These are phyloP conservation scores for Coemansia sp. DNA, from an alignment of 192 early-diverging fungal genomes.

Conservation along the genomic window DNA sequence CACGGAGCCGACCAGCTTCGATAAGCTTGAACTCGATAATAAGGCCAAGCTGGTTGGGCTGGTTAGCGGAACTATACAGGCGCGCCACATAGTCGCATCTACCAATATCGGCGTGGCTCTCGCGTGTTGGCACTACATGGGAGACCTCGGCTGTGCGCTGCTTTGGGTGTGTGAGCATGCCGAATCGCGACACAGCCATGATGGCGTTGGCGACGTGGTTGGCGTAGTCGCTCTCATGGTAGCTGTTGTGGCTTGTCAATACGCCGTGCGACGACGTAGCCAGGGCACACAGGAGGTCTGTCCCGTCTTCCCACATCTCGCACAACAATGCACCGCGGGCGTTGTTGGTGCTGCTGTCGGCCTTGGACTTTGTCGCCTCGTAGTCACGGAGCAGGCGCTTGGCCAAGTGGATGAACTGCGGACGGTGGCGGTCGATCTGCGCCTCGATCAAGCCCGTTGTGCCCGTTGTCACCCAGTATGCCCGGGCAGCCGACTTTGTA, in stretches of 20 bases:
- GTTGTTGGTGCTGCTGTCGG: conserved; percentile 11
- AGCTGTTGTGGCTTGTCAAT: conserved; percentile 40
- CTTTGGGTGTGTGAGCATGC: conserved; percentile 14
- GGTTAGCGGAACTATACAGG: conserved; percentile 14
- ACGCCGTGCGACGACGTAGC: conserved; percentile 27
- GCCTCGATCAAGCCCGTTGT: conserved; percentile 18
- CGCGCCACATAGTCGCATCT: conserved; percentile 14
- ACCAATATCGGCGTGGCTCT: conserved; percentile 13
- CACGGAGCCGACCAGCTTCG: neutral
- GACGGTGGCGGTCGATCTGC: conserved; percentile 16
- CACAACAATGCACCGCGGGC: conserved; percentile 17
- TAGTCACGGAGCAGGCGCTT: conserved; percentile 15
- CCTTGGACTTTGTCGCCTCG: neutral
- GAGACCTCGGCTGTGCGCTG: neutral
- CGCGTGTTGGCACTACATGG: conserved; percentile 1
- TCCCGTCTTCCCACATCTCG: conserved; percentile 23
- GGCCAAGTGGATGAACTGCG: conserved; percentile 8
- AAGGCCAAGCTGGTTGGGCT: conserved; percentile 31
- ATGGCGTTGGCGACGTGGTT: conserved; percentile 38
- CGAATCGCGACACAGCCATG: conserved; percentile 25
- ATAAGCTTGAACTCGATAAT: conserved; percentile 42
- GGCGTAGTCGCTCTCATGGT: conserved; percentile 31
- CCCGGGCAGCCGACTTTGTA: conserved; percentile 7
- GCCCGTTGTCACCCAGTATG: conserved; percentile 32
- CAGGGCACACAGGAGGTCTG: conserved; percentile 16